Conservation (phyloP, 768 basidiomycete genomes). For the Lepiota venenata region DNA sequence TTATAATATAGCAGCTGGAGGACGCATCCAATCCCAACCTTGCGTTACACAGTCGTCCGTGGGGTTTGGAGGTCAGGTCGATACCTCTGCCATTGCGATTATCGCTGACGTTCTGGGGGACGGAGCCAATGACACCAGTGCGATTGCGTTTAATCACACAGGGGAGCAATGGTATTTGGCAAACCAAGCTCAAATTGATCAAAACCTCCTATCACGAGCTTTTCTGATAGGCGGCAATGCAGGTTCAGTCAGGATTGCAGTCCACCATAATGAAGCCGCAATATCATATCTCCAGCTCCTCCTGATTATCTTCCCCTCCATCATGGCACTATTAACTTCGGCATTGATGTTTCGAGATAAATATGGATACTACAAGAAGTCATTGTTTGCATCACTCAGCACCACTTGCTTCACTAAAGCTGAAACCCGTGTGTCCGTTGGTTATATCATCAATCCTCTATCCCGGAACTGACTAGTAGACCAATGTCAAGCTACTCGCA, state of each 20-base stretch:
- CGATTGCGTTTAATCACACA: conserved; percentile 12
- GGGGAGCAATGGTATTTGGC: conserved; percentile 15
- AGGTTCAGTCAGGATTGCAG: conserved; percentile 8
- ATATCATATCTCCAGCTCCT: conserved; percentile 1
- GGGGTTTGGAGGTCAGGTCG: conserved; percentile 15
- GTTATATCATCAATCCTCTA: no score
- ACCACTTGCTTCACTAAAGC: no score
- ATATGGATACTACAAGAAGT: conserved; percentile 17
- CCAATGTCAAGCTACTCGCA: no score
- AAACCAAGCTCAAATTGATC: conserved; percentile 11
- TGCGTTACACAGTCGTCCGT: conserved; percentile 4
- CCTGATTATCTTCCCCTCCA: conserved; percentile 14
- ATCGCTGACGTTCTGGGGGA: conserved; percentile 17
- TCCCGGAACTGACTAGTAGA: no score
- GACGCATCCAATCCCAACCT: conserved; percentile 9
- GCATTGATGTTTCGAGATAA: conserved; percentile 10
- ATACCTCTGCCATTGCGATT: conserved; percentile 15
- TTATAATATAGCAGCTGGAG: conserved; percentile 15
- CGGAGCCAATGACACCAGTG: conserved; percentile 13
- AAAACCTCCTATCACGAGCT: conserved; percentile 15
- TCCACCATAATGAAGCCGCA: conserved; percentile 13
- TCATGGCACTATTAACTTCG: conserved; percentile 5
- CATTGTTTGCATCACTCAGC: conserved; percentile 10
- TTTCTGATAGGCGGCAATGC: conserved; percentile 17
- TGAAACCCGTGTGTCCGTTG: no score